Conservation (phyloP, 2,329 filamentous ascomycete species). For the Bipolaris bicolor region DNA sequence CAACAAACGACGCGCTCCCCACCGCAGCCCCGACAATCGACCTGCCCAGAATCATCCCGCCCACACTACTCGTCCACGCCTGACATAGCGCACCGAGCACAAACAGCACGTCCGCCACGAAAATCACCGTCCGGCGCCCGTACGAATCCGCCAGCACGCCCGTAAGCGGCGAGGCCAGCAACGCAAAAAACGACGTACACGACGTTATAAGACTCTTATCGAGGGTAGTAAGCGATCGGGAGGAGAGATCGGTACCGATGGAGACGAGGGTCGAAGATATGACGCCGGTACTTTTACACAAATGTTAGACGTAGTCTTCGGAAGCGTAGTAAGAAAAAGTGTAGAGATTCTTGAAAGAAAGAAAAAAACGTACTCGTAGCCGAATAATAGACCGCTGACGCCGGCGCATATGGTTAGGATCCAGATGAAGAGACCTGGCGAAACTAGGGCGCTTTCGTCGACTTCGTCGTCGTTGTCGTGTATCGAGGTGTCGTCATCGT, state of each 20-base stretch:
- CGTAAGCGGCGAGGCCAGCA: conserved; percentile 62
- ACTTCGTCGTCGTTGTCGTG: conserved; percentile 36
- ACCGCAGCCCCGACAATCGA: conserved; percentile 74
- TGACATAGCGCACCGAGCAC: conserved; percentile 70
- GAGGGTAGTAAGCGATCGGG: conserved; percentile 56
- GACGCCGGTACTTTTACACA: conserved; percentile 58
- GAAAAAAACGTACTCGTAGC: conserved; percentile 59
- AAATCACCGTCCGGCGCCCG: conserved; percentile 82
- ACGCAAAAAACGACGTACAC: conserved; percentile 62
- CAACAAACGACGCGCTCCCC: conserved; percentile 79
- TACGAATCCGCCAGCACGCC: conserved; percentile 70
- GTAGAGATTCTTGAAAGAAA: background rate
- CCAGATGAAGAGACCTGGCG: conserved; percentile 58
- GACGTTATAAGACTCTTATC: conserved; percentile 66
- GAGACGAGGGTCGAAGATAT: conserved; percentile 66
- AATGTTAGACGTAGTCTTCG: background rate
- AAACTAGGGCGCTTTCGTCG: conserved; percentile 39
- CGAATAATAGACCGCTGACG: conserved; percentile 65
- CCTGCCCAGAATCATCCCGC: conserved; percentile 70
- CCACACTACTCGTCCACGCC: conserved; percentile 63
- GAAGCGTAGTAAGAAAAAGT: background rate
- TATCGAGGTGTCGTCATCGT: conserved; percentile 18
- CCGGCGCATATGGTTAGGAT: conserved; percentile 63
- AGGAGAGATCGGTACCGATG: conserved; percentile 60
- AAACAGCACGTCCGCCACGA: conserved; percentile 69